These are phyloP conservation scores for Elongisporangium anandrum DNA, from an alignment of 352 stramenopile species.

Conservation along the genomic window DNA sequence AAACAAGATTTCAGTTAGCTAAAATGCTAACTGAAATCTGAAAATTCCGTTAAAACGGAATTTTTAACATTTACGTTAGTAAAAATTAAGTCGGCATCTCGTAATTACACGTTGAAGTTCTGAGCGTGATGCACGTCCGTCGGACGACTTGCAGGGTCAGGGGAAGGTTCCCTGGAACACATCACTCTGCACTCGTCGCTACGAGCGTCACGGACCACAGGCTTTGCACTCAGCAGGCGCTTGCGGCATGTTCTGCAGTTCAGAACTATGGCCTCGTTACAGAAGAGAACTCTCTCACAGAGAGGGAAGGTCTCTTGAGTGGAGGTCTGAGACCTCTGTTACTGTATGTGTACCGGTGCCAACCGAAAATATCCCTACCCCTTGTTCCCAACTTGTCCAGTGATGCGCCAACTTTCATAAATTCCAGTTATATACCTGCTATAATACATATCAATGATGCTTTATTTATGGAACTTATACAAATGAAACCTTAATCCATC, in stretches of 20 bases:
- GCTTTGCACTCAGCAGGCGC: too few species aligned
- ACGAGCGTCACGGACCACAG: not conserved
- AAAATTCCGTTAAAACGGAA: too few species aligned
- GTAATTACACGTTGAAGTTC: not conserved
- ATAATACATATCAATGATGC: not conserved
- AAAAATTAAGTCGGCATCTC: not conserved
- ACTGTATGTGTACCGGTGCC: not conserved
- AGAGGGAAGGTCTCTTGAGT: not conserved
- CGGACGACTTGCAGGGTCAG: not conserved
- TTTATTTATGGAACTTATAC: not conserved
- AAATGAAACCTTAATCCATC: too few species aligned
- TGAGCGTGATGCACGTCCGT: not conserved
- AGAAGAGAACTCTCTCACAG: not conserved
- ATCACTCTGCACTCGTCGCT: not conserved
- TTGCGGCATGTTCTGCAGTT: not conserved
- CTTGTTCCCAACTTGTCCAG: not conserved
- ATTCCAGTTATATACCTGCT: not conserved
- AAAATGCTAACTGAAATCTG: too few species aligned
- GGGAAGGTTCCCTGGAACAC: not conserved
- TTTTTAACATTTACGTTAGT: too few species aligned
- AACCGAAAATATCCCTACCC: not conserved
- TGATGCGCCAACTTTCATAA: not conserved
- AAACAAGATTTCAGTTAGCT: too few species aligned
- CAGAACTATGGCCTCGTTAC: not conserved
- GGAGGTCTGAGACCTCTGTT: not conserved